Base-by-base conservation (phyloP, 2,329 filamentous ascomycete species). In the Calonectria montana region DNA sequence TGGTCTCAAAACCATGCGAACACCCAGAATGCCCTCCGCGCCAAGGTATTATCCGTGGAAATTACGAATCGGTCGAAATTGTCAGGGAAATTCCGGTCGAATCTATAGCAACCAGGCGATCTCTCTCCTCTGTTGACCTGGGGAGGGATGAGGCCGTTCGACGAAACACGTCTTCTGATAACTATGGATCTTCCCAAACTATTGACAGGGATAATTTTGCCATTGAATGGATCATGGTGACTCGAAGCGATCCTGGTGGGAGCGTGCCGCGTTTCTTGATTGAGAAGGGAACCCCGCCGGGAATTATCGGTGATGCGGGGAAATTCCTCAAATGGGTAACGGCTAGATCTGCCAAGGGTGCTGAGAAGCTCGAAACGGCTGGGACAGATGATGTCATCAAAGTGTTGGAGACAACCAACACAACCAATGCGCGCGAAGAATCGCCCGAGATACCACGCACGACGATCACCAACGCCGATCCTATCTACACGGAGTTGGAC, bases 201-300 rank as follows among this genome's bases (percentile, higher is more conserved):
- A 45, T 62, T 21, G 80, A 83, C 12, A 80, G 84, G 5, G 80
- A 76, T 1, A 80, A 85, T n/a, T 86, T 83, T 31, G 83, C 86
- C 29, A 81, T 98, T 2, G 95, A 98, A 82, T 98, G 95, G 95
- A 90, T 97, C 72, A 98, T 98, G 95, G 91, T 97, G 21, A 97
- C 95, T 1, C 89, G 95, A 61, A 96, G 94, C 81, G 95, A 98
- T 77, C 95, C 95, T 3, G 95, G 95, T 13, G 95, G 95, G 65
- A 96, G 91, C 71, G 95, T 98, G 21, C 95, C 95, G 1, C 90
- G 94, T 16, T 97, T 97, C 84, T 92, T 98, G 88, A 94, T 97
- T n/a, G 95, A 97, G 79, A 92, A 94, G 80, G 94, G 94, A 35
- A 97, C 95, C 0, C 95, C 95, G 0, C 91, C 89, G 13, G 94